Percentiles rank a stretch among this genome's conserved stretches.
These are phyloP conservation scores for Podila clonocystis DNA, from an alignment of 192 early-diverging fungal species.

Conservation along the genomic window DNA sequence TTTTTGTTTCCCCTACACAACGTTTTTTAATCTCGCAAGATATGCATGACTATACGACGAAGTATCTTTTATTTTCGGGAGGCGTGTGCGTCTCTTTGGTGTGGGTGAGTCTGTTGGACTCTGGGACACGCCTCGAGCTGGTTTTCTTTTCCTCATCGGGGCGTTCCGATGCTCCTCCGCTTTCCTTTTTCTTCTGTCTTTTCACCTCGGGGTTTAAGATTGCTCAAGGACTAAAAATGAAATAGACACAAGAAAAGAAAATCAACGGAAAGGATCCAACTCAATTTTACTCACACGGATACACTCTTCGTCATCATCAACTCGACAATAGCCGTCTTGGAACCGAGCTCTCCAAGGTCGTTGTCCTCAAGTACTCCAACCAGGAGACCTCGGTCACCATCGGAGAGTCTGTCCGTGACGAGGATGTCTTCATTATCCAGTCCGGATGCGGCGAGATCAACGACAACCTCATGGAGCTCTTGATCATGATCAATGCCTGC, in stretches of 20 bases:
- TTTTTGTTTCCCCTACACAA: too few relatives aligned
- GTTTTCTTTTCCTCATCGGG: slow-evolving; percentile 1
- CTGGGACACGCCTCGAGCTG: not conserved
- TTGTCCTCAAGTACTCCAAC: slow-evolving; percentile 97
- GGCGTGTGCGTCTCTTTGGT: too few relatives aligned
- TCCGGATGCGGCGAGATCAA: slow-evolving; percentile 96
- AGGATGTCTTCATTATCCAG: slow-evolving; percentile 98
- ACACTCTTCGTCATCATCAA: slow-evolving; percentile 5
- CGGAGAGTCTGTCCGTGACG: slow-evolving; percentile 95
- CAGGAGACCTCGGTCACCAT: slow-evolving; percentile 96
- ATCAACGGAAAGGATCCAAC: not conserved
- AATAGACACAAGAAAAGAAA: not conserved
- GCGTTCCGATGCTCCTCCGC: not conserved
- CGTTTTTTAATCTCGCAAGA: too few relatives aligned
- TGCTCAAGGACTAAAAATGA: not conserved
- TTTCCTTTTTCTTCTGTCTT: not conserved
- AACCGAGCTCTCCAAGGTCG: slow-evolving; percentile 91
- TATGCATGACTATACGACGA: too few relatives aligned
- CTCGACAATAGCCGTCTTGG: slow-evolving; percentile 79
- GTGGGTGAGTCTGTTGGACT: not conserved
- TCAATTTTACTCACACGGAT: not conserved
- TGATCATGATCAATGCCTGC: slow-evolving; percentile 99
- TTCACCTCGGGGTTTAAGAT: not conserved
- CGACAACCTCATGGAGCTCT: slow-evolving; percentile 97
- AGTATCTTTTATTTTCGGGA: too few relatives aligned